Base-by-base conservation (phyloP, 108 stramenopile species). In the Fragilaria radians region DNA sequence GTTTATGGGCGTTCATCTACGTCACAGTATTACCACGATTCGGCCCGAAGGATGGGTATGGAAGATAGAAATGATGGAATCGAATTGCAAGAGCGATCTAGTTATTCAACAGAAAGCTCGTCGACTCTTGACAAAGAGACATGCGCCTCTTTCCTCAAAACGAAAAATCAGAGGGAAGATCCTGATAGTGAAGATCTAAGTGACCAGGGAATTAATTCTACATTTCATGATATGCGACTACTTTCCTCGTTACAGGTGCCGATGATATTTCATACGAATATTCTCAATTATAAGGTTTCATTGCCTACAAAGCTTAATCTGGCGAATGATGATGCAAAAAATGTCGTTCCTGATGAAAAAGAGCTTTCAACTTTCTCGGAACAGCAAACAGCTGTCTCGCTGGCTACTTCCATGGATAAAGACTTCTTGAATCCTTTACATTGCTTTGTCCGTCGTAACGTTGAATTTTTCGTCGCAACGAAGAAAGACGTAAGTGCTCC, bases 401-500 rank as follows among this genome's bases (percentile, higher is more conserved):
- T 67, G 5, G 67, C 60, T n/a, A 34, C 54, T 17, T 30, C 57
- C 17, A 22, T 14, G 17, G 73, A 75, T 47, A 9, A 36, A 30
- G 51, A 75, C 1, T 58, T 34, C 46, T 49, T 83, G 19, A 79
- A 77, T 54, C 53, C 71, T n/a, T 24, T 83, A 22, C 82, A 83
- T 60, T 79, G 78, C 54, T 83, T 79, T 50, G 72, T 79, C 30
- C 72, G 82, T n/a, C 68, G 68, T 18, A 73, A 83, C 48, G 61
- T 83, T 28, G 82, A 83, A 50, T 48, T 74, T 11, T 83, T 83
- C 36, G 59, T 61, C 11, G 82, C 82, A 23, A 69, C 60, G 19
- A 27, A 57, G 4, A 31, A 68, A 1, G 78, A 79, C 36, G 53
- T 74, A 32, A 17, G 66, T 2, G 78, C 76, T 11, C 82, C 82